Evolutionary conservation across 2,329 filamentous ascomycete species (phyloP).

Genomic region (Verticillium tricorpus): DNA sequence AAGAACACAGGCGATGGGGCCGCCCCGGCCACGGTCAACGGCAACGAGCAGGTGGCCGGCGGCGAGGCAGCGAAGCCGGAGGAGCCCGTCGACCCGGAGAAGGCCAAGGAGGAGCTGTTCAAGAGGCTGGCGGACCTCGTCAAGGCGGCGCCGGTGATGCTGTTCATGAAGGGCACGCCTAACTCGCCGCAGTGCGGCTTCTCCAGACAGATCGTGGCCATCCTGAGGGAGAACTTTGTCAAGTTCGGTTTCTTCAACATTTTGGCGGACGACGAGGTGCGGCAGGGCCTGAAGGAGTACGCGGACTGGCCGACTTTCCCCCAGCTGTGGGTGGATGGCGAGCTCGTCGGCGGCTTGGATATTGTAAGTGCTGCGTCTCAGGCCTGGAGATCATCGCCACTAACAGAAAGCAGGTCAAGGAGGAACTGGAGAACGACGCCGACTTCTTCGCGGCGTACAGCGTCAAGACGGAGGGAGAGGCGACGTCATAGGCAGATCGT

Average conservation of each 20-base stretch:
- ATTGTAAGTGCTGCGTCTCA: constrained; percentile 62
- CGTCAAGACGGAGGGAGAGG: constrained; percentile 39
- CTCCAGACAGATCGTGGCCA: constrained; percentile 79
- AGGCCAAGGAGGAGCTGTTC: constrained; percentile 79
- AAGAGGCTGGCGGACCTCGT: constrained; percentile 78
- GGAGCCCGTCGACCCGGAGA: constrained; percentile 32
- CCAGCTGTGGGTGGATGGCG: constrained; percentile 86
- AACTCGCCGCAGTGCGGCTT: constrained; percentile 87
- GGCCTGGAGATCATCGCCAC: background rate
- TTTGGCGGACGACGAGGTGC: constrained; percentile 91
- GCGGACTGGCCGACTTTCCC: constrained; percentile 99
- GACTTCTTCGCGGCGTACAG: constrained; percentile 78
- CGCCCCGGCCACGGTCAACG: constrained; percentile 35
- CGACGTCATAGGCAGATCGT: background rate
- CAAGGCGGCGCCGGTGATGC: constrained; percentile 94
- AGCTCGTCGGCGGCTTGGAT: constrained; percentile 88
- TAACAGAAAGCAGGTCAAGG: constrained; percentile 65
- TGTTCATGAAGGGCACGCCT: constrained; percentile 98
- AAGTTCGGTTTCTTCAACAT: constrained; percentile 99
- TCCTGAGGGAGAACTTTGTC: constrained; percentile 83
- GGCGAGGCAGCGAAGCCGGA: constrained; percentile 13
- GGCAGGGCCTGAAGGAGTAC: constrained; percentile 93
- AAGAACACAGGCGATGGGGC: constrained; percentile 36
- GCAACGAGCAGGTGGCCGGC: constrained; percentile 16
- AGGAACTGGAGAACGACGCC: constrained; percentile 79